A percentile compares a stretch with the other conserved stretches of the same genome.
Evolutionary conservation across 495 filamentous ascomycete genomes (phyloP).

Genomic region (Thozetella sp.): DNA sequence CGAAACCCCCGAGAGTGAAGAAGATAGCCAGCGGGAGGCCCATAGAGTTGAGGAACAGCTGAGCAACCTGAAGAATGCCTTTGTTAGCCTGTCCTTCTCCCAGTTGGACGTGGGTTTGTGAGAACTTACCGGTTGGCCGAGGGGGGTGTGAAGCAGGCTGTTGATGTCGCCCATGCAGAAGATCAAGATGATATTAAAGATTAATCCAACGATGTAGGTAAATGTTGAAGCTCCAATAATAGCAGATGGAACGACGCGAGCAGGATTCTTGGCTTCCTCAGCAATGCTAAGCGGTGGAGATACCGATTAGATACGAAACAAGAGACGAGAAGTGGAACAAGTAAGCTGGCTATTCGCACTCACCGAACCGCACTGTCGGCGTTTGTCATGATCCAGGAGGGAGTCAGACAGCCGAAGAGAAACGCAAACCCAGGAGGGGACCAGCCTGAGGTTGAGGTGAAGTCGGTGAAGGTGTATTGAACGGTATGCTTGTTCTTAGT

Average conservation of each 20-base stretch:
- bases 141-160: constrained; percentile 42
- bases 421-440: constrained; percentile 65
- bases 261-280: constrained; percentile 63
- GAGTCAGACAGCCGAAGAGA: constrained; percentile 69
- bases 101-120: background rate
- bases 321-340: background rate
- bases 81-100: background rate
- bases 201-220: constrained; percentile 61
- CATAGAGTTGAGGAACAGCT: constrained; percentile 64
- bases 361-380: constrained; percentile 31
- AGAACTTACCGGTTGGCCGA: constrained; percentile 51
- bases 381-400: constrained; percentile 64
- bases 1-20: constrained; percentile 60
- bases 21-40: constrained; percentile 60
- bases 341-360: background rate
- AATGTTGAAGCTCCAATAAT: constrained; percentile 61
- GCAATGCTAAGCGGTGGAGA: constrained; percentile 47
- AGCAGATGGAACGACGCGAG: constrained; percentile 60
- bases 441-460: constrained; percentile 64
- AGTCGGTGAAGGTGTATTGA: constrained; percentile 64
- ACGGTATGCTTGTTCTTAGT: constrained; percentile 61
- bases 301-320: background rate
- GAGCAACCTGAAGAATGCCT: constrained; percentile 40
- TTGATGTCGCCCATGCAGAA: constrained; percentile 59
- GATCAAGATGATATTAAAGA: constrained; percentile 66